Evolutionary conservation across 768 basidiomycete genomes (phyloP).

Genomic region (Tulasnella sp.): DNA sequence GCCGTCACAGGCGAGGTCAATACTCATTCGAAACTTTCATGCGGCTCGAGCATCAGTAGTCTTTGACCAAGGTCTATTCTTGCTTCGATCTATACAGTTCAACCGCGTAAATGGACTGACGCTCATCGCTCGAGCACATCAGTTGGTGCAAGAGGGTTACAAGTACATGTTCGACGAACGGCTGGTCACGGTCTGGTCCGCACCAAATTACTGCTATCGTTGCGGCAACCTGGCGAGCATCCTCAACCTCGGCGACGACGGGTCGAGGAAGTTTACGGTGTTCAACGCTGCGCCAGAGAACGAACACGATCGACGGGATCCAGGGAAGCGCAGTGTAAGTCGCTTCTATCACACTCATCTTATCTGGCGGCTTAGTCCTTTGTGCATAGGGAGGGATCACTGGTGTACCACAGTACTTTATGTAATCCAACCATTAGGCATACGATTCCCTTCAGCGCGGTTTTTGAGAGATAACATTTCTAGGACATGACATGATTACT

Average conservation of each 20-base stretch:
- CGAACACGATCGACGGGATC: constrained; percentile 69
- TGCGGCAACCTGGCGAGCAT: constrained; percentile 90
- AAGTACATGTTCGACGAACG: constrained; percentile 27
- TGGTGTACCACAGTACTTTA: constrained; percentile 10
- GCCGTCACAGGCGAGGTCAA: constrained; percentile 73
- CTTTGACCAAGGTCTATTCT: no score
- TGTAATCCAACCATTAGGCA: constrained; percentile 6
- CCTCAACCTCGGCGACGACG: constrained; percentile 65
- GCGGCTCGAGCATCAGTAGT: background rate
- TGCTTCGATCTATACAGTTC: constrained; percentile 42
- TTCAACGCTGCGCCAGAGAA: constrained; percentile 87
- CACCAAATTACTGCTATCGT: constrained; percentile 76
- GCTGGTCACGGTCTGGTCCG: constrained; percentile 85
- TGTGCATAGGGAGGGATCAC: background rate
- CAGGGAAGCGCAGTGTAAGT: constrained; percentile 24
- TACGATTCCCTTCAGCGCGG: background rate
- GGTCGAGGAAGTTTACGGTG: constrained; percentile 59
- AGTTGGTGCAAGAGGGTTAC: constrained; percentile 87
- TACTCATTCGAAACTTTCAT: background rate
- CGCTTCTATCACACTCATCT: background rate
- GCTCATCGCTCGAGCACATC: constrained; percentile 90
- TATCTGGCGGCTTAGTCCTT: background rate
- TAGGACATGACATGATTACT: no score
- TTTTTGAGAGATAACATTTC: no score
- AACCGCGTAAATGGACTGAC: constrained; percentile 81